These are phyloP conservation scores for Puccinia polysora DNA, from an alignment of 1,284 basidiomycete genomes.

Conservation along the genomic window DNA sequence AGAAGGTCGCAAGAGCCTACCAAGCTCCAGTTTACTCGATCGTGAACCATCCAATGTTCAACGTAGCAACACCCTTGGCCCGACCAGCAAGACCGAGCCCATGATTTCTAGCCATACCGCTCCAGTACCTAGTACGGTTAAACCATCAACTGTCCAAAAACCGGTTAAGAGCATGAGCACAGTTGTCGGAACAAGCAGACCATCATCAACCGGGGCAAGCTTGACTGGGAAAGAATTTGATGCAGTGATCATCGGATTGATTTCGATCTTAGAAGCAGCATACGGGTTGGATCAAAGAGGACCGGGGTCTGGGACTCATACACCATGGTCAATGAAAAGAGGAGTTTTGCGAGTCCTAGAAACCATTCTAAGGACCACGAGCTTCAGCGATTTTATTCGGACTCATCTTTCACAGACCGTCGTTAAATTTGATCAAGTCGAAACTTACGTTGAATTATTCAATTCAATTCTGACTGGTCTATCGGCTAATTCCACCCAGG, in stretches of 20 bases:
- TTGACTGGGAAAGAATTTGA: slow-evolving; percentile 37
- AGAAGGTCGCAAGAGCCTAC: neutral
- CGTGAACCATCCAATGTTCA: neutral
- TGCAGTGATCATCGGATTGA: slow-evolving; percentile 24
- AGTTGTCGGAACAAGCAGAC: too few relatives aligned
- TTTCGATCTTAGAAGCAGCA: slow-evolving; percentile 39
- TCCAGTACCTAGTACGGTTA: too few relatives aligned
- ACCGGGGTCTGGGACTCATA: neutral
- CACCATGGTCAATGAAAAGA: slow-evolving; percentile 35
- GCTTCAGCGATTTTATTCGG: slow-evolving; percentile 17
- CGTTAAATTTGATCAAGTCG: slow-evolving; percentile 16
- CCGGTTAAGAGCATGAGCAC: too few relatives aligned
- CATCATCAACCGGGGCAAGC: neutral
- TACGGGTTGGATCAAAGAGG: slow-evolving; percentile 25
- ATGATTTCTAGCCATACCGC: neutral
- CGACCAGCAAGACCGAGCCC: neutral
- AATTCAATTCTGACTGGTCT: slow-evolving; percentile 3
- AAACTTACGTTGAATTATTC: slow-evolving; percentile 17
- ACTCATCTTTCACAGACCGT: neutral
- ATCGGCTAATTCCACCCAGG: neutral
- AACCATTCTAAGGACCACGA: slow-evolving; percentile 31
- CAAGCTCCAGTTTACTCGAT: too few relatives aligned
- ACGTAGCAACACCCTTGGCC: neutral
- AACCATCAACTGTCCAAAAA: neutral
- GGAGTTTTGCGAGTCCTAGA: slow-evolving; percentile 34